Conservation (phyloP, 2,329 filamentous ascomycete species). For the Pseudocercospora crystallina region DNA sequence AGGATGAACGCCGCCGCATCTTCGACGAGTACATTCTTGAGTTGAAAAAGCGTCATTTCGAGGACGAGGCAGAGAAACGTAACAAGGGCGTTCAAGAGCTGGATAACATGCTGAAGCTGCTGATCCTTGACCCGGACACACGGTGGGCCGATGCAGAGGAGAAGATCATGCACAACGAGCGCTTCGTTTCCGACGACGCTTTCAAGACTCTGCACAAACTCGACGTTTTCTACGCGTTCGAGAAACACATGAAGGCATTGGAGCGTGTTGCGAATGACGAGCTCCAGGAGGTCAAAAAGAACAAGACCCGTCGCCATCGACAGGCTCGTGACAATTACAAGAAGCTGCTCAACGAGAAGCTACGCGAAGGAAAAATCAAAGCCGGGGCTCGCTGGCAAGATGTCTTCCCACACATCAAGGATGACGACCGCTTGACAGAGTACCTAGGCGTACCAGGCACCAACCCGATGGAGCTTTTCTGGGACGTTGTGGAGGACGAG, state of each 20-base stretch:
- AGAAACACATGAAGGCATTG: constrained; percentile 89
- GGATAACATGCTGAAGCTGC: constrained; percentile 70
- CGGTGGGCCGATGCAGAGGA: constrained; percentile 89
- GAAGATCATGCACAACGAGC: constrained; percentile 73
- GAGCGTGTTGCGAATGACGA: constrained; percentile 90
- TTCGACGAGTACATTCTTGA: constrained; percentile 92
- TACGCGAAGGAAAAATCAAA: constrained; percentile 76
- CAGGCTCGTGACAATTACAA: constrained; percentile 81
- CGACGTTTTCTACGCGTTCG: constrained; percentile 89
- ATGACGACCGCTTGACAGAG: constrained; percentile 78
- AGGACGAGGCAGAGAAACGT: constrained; percentile 69
- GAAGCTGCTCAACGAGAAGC: constrained; percentile 71
- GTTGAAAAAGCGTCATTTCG: constrained; percentile 75
- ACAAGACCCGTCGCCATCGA: constrained; percentile 77
- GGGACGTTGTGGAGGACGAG: constrained; percentile 92
- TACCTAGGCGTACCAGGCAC: constrained; percentile 71
- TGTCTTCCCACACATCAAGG: constrained; percentile 69
- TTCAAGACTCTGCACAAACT: constrained; percentile 82
- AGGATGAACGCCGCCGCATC: constrained; percentile 81
- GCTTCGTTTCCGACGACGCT: constrained; percentile 77
- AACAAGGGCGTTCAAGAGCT: constrained; percentile 84
- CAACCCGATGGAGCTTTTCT: constrained; percentile 82
- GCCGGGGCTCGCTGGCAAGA: constrained; percentile 88
- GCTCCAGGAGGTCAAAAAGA: constrained; percentile 81
- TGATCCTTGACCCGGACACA: constrained; percentile 89